A percentile compares a stretch with the other conserved stretches of the same genome.
Evolutionary conservation across 495 filamentous ascomycete species (phyloP).

Genomic region (Lophiotrema nucula): DNA sequence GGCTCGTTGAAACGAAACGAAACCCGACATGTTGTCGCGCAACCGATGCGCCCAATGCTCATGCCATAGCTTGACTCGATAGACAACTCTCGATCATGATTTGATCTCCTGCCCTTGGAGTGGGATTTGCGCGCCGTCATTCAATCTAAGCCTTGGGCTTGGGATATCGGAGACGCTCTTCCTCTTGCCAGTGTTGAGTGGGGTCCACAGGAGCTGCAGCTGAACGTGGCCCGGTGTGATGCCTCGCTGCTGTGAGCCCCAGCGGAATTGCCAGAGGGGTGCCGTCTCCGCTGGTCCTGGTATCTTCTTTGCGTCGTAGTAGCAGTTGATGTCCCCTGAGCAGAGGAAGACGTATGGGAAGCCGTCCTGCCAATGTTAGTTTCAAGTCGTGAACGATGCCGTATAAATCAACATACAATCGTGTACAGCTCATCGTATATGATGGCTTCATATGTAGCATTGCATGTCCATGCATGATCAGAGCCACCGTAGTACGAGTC

Average conservation of each 20-base stretch:
- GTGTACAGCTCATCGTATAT: conserved; percentile 28
- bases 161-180: conserved; percentile 6
- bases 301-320: conserved; percentile 22
- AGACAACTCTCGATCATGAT: no score
- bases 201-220: conserved; percentile 25
- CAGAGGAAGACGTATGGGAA: conserved; percentile 26
- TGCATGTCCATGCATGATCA: conserved; percentile 26
- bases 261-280: conserved; percentile 21
- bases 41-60: no score
- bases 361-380: conserved; percentile 5
- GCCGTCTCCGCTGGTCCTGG: background rate
- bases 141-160: conserved; percentile 7
- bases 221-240: conserved; percentile 24
- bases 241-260: conserved; percentile 23
- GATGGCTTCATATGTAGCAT: background rate
- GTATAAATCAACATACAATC: conserved; percentile 5
- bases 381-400: background rate
- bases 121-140: conserved; percentile 3
- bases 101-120: conserved; percentile 9
- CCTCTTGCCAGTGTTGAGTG: conserved; percentile 7
- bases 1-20: no score
- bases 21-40: no score
- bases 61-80: no score
- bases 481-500: conserved; percentile 19
- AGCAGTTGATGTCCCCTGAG: conserved; percentile 25